A percentile compares a stretch with the other conserved stretches of the same genome.
phyloP scores from a whole-genome alignment of 108 stramenopile species.

The Discostella pseudostelligera region DNA sequence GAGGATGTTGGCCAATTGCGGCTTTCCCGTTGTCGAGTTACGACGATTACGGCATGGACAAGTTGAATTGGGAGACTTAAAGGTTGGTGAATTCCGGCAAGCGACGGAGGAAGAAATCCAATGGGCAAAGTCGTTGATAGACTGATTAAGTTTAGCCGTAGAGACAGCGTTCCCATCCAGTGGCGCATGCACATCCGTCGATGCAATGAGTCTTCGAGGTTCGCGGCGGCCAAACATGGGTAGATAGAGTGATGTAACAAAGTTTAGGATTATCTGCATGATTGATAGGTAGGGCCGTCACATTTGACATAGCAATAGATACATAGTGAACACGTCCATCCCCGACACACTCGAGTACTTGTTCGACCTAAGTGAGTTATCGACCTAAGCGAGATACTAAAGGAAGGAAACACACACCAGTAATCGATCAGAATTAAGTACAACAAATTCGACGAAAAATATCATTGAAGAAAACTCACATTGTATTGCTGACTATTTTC shows the following conservation, averaged over 20 bases:
- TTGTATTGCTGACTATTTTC: constrained; percentile 89
- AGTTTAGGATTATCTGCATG: neutral
- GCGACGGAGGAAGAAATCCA: constrained; percentile 56
- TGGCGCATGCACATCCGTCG: too few relatives aligned
- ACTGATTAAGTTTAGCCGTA: neutral
- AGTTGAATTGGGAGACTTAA: constrained; percentile 55
- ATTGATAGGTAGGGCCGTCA: neutral
- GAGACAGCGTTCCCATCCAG: too few relatives aligned
- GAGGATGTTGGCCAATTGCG: constrained; percentile 79
- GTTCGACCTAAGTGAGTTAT: constrained; percentile 19
- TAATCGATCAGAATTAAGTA: neutral
- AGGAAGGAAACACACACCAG: neutral
- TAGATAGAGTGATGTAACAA: too few relatives aligned
- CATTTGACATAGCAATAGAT: neutral
- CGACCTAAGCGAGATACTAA: constrained; percentile 23
- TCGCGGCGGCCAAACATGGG: too few relatives aligned
- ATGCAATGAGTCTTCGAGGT: too few relatives aligned
- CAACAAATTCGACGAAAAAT: neutral
- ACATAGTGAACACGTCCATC: neutral
- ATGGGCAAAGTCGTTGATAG: constrained; percentile 58
- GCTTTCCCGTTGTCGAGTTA: constrained; percentile 74
- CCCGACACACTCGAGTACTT: too few relatives aligned
- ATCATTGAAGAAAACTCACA: constrained; percentile 40
- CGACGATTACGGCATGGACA: constrained; percentile 63
- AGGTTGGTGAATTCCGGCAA: constrained; percentile 57